Conservation (phyloP, 495 filamentous ascomycete species). For the Talaromyces proteolyticus region DNA sequence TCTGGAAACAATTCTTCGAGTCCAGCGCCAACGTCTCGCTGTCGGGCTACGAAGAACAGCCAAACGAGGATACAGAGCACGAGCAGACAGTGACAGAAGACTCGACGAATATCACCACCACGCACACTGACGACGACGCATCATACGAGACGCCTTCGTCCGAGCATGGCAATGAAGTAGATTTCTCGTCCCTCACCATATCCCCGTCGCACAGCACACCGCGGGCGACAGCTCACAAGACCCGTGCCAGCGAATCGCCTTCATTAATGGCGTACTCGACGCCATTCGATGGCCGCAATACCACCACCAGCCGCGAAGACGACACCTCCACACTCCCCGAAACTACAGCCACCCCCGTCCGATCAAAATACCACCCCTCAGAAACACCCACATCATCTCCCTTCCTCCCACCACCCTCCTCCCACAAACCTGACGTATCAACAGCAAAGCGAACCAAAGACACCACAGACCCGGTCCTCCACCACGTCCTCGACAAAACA, state of each 20-base stretch:
- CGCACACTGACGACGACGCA: constrained; percentile 18
- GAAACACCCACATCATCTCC: constrained; percentile 38
- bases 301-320: constrained; percentile 11
- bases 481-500: constrained; percentile 85
- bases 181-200: constrained; percentile 48
- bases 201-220: constrained; percentile 44
- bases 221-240: constrained; percentile 24
- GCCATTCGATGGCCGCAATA: no score
- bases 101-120: constrained; percentile 42
- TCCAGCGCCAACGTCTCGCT: constrained; percentile 94
- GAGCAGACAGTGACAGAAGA: constrained; percentile 47
- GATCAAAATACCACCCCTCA: constrained; percentile 12
- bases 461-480: constrained; percentile 66
- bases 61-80: constrained; percentile 41
- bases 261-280: constrained; percentile 49
- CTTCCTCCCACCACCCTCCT: constrained; percentile 40
- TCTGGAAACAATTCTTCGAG: constrained; percentile 99
- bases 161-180: constrained; percentile 39
- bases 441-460: constrained; percentile 21
- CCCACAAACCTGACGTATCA: constrained; percentile 26
- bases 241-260: constrained; percentile 9
- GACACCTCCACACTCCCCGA: neutral
- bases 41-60: constrained; percentile 87
- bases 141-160: constrained; percentile 33
- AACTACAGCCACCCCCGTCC: constrained; percentile 32